Evolutionary conservation across 495 filamentous ascomycete genomes (phyloP).

Genomic region (Trichoderma virens): DNA sequence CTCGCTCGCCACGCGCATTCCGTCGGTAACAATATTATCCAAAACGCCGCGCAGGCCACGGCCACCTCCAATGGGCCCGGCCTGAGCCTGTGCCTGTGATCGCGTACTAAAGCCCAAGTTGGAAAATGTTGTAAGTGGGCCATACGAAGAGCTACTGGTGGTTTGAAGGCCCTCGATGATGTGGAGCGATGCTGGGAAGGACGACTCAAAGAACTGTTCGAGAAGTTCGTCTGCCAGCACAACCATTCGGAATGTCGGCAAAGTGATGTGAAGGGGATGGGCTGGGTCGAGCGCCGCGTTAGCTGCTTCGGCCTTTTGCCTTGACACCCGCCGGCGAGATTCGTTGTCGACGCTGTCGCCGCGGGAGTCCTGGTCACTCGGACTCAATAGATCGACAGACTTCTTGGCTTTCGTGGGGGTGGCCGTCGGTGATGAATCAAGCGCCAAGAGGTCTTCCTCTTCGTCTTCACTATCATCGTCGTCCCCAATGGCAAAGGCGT

Average conservation of each 20-base stretch:
- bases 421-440: constrained; percentile 34
- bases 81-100: constrained; percentile 29
- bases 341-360: constrained; percentile 15
- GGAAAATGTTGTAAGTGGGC: constrained; percentile 69
- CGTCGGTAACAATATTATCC: constrained; percentile 94
- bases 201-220: constrained; percentile 90
- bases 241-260: constrained; percentile 98
- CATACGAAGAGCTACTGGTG: constrained; percentile 14
- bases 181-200: constrained; percentile 59
- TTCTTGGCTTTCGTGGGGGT: constrained; percentile 30
- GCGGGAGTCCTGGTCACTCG: constrained; percentile 10
- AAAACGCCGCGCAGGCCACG: constrained; percentile 85
- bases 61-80: constrained; percentile 50
- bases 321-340: constrained; percentile 36
- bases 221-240: constrained; percentile 91
- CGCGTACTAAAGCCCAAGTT: constrained; percentile 51
- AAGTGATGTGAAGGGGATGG: constrained; percentile 88
- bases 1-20: constrained; percentile 89
- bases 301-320: constrained; percentile 53
- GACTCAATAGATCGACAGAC: constrained; percentile 16
- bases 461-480: constrained; percentile 53
- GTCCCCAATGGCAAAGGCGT: constrained; percentile 71
- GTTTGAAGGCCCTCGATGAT: constrained; percentile 39
- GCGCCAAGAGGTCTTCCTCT: constrained; percentile 62
- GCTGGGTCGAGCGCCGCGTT: constrained; percentile 88